Percentiles rank a stretch among this genome's conserved stretches.
Conservation (phyloP, 1,284 basidiomycete genomes). For the Ceratobasidium sp. region DNA sequence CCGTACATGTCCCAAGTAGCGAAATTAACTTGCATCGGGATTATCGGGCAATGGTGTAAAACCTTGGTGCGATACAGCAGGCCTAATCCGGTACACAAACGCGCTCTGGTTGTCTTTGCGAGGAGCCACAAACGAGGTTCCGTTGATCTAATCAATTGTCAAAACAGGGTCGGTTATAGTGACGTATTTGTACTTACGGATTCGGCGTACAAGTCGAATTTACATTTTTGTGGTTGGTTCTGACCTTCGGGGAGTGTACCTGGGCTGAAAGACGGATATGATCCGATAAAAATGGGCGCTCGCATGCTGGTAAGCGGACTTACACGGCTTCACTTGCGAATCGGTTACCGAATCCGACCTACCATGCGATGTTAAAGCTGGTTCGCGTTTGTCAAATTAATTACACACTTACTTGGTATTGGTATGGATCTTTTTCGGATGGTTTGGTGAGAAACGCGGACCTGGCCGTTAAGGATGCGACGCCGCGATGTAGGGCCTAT, state of each 20-base stretch:
- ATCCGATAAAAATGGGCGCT: neutral
- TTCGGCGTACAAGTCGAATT: conserved; percentile 68
- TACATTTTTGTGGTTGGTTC: conserved; percentile 67
- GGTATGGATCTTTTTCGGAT: conserved; percentile 60
- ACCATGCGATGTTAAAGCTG: conserved; percentile 37
- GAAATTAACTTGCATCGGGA: conserved; percentile 57
- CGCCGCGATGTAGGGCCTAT: neutral
- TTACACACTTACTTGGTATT: conserved; percentile 57
- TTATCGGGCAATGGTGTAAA: conserved; percentile 63
- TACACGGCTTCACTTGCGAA: conserved; percentile 45
- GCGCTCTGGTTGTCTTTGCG: conserved; percentile 57
- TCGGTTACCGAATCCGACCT: conserved; percentile 49
- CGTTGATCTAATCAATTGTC: conserved; percentile 57
- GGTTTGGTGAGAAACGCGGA: conserved; percentile 53
- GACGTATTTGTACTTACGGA: conserved; percentile 51
- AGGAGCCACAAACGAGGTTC: conserved; percentile 65
- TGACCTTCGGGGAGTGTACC: conserved; percentile 61
- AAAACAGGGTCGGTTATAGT: neutral
- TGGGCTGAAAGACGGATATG: conserved; percentile 51
- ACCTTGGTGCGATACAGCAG: conserved; percentile 71
- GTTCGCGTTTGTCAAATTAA: neutral
- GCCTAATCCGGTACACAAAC: conserved; percentile 69
- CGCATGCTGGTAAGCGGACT: conserved; percentile 10
- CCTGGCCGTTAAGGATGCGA: conserved; percentile 49
- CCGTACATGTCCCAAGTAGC: neutral